Evolutionary conservation across 2,329 filamentous ascomycete genomes (phyloP).

Genomic region (Ophioceras dolichostomum): DNA sequence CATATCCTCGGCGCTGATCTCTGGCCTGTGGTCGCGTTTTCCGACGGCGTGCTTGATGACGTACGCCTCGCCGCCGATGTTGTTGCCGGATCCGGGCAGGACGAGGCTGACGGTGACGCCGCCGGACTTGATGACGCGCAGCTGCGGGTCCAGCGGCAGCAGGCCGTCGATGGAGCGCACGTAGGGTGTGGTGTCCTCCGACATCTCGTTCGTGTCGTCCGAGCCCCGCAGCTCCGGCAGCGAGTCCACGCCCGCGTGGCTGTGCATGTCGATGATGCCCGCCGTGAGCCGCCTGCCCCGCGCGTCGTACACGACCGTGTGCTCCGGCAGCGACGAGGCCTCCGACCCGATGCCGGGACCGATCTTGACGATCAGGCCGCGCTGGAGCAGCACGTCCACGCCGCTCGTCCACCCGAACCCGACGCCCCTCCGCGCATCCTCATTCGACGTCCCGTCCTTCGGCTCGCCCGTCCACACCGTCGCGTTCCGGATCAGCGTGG

Average conservation of each 20-base stretch:
- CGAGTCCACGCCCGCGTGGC: slow-evolving; percentile 47
- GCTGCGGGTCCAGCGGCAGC: slow-evolving; percentile 49
- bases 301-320: slow-evolving; percentile 42
- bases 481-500: slow-evolving; percentile 54
- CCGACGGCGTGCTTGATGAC: slow-evolving; percentile 58
- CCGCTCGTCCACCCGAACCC: slow-evolving; percentile 43
- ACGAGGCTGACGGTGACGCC: slow-evolving; percentile 59
- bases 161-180: slow-evolving; percentile 55
- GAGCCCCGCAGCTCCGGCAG: slow-evolving; percentile 42
- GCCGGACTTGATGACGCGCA: slow-evolving; percentile 58
- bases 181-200: slow-evolving; percentile 52
- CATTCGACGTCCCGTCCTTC: slow-evolving; percentile 31
- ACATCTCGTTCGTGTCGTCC: slow-evolving; percentile 51
- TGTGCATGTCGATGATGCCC: slow-evolving; percentile 63
- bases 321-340: slow-evolving; percentile 26
- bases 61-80: slow-evolving; percentile 60
- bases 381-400: slow-evolving; percentile 48
- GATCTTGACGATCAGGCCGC: slow-evolving; percentile 48
- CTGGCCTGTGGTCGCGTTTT: slow-evolving; percentile 42
- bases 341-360: slow-evolving; percentile 32
- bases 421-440: slow-evolving; percentile 43
- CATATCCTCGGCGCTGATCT: slow-evolving; percentile 51
- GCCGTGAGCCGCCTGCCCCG: slow-evolving; percentile 48
- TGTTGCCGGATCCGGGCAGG: slow-evolving; percentile 58
- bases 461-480: slow-evolving; percentile 57